Conservation (phyloP, 2,329 filamentous ascomycete genomes). For the Didymella segeticola region DNA sequence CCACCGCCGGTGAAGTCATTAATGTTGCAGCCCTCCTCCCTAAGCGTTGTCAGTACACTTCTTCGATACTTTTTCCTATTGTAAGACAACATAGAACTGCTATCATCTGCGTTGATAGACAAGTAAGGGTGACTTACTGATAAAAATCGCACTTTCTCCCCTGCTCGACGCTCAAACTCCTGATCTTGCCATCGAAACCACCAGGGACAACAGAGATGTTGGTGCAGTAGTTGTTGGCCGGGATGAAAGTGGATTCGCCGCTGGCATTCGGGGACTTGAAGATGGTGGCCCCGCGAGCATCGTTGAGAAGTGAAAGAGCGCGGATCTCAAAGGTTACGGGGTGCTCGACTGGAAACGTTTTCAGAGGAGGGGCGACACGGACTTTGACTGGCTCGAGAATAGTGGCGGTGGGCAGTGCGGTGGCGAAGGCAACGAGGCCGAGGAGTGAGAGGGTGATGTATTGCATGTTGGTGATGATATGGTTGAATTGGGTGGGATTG, state of each 20-base stretch:
- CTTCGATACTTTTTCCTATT: neutral
- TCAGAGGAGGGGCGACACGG: neutral
- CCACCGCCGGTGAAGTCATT: neutral
- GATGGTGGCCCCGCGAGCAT: constrained; percentile 8
- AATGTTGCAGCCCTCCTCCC: constrained; percentile 1
- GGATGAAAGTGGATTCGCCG: constrained; percentile 6
- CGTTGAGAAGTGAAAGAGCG: neutral
- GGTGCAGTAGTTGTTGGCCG: constrained; percentile 2
- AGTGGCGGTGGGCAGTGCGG: neutral
- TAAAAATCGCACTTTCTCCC: constrained; percentile 10
- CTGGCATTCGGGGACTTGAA: constrained; percentile 2
- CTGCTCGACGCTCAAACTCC: constrained; percentile 13
- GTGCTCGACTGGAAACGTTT: constrained; percentile 8
- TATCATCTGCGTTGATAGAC: neutral
- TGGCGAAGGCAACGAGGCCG: neutral
- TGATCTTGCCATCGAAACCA: constrained; percentile 7
- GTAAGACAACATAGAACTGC: neutral
- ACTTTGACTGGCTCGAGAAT: neutral
- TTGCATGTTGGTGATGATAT: neutral
- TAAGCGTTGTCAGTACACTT: neutral
- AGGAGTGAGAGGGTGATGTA: neutral
- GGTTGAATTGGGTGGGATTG: neutral
- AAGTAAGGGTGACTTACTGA: neutral
- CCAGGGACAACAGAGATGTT: constrained; percentile 5
- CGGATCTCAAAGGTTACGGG: neutral